Evolutionary conservation across 2,329 filamentous ascomycete species (phyloP), one percentile per base, ranked within the genome.

Genomic region (Calonectria hongkongensis): DNA sequence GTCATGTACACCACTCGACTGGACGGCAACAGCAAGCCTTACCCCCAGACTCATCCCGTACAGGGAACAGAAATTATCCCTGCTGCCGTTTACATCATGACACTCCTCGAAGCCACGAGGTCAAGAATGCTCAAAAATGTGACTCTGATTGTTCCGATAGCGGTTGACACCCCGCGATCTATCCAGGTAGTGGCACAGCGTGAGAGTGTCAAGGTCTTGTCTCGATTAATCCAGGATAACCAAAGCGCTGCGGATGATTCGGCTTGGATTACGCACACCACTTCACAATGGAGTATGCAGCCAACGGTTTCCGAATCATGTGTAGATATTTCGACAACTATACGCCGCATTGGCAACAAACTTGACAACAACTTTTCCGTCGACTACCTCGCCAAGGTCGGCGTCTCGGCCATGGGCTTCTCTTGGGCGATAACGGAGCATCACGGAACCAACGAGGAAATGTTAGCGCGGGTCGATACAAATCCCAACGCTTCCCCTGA

Each of bases 1-100:
- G 33, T 60, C 33, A 60, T 60, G 13, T 39, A 60, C n/a, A 28
- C n/a, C 6, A 60, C 54, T 16, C 33, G 39, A 1, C 21, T 60
- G 33, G 54, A 60, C 18, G 15, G 54, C 21, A 16, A 15, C 7
- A 60, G 33, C 54, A 60, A 60, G 15, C 54, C 54, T 27, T 60
- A 60, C 8, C 54, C 54, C 18, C 54, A 60, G 21, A 41, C n/a
- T 13, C 54, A 60, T 16, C 54, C 54, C 5, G 54, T 60, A 4
- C 54, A 60, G 2, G 54, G 54, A 41, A 60, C 54, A 2, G 54
- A 60, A 60, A 60, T 60, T 15, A 60, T 60, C 21, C 54, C 54
- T 3, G 54, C 54, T 8, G 54, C 54, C 8, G 54, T 60, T 9
- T 60, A 60, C 21, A 41, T 60, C 36, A 60, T 60, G 54, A 60